Conservation (phyloP, 306 rosid species). For the Quercus bicolor region DNA sequence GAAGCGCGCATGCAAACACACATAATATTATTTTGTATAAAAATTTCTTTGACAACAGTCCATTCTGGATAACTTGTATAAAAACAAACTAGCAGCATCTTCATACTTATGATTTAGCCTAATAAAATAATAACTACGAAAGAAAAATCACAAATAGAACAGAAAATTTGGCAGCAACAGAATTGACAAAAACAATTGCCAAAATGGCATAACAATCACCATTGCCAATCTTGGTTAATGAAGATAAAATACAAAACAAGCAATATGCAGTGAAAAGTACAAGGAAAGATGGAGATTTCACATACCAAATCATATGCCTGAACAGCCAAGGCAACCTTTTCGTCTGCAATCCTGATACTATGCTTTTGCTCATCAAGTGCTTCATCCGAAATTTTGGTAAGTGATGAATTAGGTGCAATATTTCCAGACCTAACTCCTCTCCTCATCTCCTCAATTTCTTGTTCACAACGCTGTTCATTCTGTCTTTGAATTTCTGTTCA, state of each 20-base stretch:
- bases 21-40: neutral
- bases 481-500: slow-evolving; percentile 74
- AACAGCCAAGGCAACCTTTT: slow-evolving; percentile 83
- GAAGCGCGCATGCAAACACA: neutral
- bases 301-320: slow-evolving; percentile 97
- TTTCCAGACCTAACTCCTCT: slow-evolving; percentile 71
- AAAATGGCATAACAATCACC: slow-evolving; percentile 4
- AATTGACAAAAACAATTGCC: neutral
- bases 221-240: neutral
- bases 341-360: slow-evolving; percentile 87
- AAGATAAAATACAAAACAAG: slow-evolving; percentile 2
- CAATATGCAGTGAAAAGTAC: neutral
- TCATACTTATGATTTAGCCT: neutral
- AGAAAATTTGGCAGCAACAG: neutral
- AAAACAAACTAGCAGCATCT: neutral
- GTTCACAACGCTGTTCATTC: slow-evolving; percentile 83
- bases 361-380: slow-evolving; percentile 98
- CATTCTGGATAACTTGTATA: neutral
- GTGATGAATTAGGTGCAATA: slow-evolving; percentile 58
- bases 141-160: neutral
- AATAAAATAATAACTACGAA: neutral
- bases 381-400: slow-evolving; percentile 76
- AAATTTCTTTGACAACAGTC: neutral
- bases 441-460: slow-evolving; percentile 85
- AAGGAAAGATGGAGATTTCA: slow-evolving; percentile 11